Percentiles rank a stretch among this genome's conserved stretches.
Evolutionary conservation across 1,139 yeast genomes (phyloP).

Genomic region (Saccharomycopsis hybrid): DNA sequence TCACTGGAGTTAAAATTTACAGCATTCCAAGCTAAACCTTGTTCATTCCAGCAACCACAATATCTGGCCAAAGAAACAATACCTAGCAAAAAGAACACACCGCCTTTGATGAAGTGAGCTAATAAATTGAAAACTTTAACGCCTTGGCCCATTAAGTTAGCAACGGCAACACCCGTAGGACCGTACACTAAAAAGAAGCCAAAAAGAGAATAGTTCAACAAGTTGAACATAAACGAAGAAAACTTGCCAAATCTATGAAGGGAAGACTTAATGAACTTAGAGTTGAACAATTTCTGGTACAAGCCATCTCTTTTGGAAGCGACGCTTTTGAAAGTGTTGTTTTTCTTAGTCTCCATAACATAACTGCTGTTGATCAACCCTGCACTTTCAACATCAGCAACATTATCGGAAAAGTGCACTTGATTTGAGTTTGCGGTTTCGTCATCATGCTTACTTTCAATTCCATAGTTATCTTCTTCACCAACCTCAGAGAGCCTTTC

Average conservation of each 20-base stretch:
- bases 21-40: slow-evolving; percentile 92
- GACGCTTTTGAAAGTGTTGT: background rate
- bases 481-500: slow-evolving; percentile 12
- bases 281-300: slow-evolving; percentile 29
- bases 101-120: slow-evolving; percentile 96
- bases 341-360: slow-evolving; percentile 1
- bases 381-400: slow-evolving; percentile 16
- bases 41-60: slow-evolving; percentile 67
- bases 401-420: slow-evolving; percentile 26
- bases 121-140: slow-evolving; percentile 65
- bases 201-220: slow-evolving; percentile 62
- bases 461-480: no score
- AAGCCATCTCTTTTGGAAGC: slow-evolving; percentile 28
- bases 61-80: slow-evolving; percentile 73
- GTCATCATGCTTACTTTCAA: slow-evolving; percentile 18
- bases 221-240: slow-evolving; percentile 38
- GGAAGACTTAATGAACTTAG: slow-evolving; percentile 29
- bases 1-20: slow-evolving; percentile 33
- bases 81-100: slow-evolving; percentile 79
- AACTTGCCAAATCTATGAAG: slow-evolving; percentile 35
- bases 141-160: slow-evolving; percentile 63
- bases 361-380: background rate
- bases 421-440: slow-evolving; percentile 22
- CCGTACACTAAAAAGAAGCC: slow-evolving; percentile 53
- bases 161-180: slow-evolving; percentile 73